Conservation (phyloP, 169 alveolate genomes). For the Plasmodium coatneyi region DNA sequence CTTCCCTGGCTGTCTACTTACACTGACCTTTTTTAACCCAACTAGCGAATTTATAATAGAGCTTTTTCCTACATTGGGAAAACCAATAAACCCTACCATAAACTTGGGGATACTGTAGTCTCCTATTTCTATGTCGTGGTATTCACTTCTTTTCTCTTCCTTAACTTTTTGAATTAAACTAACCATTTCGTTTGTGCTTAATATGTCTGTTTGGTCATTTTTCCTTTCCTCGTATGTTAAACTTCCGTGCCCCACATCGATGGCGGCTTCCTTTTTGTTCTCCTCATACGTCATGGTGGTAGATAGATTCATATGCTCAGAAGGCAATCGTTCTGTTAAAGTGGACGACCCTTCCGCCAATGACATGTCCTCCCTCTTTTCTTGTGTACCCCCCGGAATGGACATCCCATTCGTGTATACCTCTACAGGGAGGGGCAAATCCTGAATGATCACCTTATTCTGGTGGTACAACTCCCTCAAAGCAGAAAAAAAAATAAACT, state of each 20-base stretch:
- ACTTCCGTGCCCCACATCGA: constrained; percentile 65
- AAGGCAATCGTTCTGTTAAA: neutral
- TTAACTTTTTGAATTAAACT: constrained; percentile 72
- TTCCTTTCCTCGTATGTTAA: constrained; percentile 56
- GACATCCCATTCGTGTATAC: neutral
- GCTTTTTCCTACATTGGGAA: constrained; percentile 99
- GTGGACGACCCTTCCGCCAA: neutral
- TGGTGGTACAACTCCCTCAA: constrained; percentile 69
- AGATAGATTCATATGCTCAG: neutral
- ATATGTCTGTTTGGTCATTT: constrained; percentile 70
- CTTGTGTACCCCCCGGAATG: constrained; percentile 9
- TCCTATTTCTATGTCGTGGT: constrained; percentile 60
- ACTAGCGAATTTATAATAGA: constrained; percentile 97
- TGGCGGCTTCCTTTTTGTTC: neutral
- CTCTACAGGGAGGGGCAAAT: neutral
- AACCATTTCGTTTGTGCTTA: constrained; percentile 78
- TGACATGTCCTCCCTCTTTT: constrained; percentile 9
- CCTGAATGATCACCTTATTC: constrained; percentile 8
- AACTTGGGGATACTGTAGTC: constrained; percentile 71
- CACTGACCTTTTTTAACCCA: constrained; percentile 94
- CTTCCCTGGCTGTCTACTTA: constrained; percentile 98
- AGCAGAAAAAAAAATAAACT: constrained; percentile 95
- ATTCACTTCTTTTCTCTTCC: constrained; percentile 18
- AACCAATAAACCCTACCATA: constrained; percentile 98
- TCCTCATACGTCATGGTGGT: neutral